Evolutionary conservation across 495 filamentous ascomycete genomes (phyloP).

Genomic region (Neurospora sublineolata): DNA sequence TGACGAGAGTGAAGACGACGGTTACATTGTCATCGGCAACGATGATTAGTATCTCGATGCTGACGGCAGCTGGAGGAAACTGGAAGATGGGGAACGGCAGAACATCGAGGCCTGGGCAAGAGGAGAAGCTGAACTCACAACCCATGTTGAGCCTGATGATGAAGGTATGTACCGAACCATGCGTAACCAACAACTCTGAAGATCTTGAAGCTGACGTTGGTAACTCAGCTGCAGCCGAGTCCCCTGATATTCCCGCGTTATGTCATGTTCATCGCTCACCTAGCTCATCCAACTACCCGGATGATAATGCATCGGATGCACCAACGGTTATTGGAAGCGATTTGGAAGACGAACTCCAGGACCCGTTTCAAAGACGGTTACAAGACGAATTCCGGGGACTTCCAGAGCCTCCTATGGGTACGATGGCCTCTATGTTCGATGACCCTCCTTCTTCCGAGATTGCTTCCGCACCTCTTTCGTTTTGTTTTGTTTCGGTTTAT

Average conservation of each 20-base stretch:
- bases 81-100: background rate
- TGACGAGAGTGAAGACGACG: background rate
- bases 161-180: background rate
- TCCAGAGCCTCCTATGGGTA: background rate
- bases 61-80: background rate
- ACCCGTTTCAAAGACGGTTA: background rate
- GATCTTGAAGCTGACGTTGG: background rate
- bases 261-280: background rate
- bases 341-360: background rate
- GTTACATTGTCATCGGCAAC: background rate
- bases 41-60: background rate
- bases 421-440: background rate
- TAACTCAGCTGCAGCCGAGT: background rate
- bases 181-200: background rate
- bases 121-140: background rate
- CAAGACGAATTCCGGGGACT: background rate
- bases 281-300: background rate
- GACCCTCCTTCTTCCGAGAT: background rate
- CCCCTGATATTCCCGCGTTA: background rate
- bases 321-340: background rate
- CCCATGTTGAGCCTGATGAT: background rate
- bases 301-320: background rate
- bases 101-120: background rate
- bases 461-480: too few relatives aligned
- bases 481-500: too few relatives aligned